phyloP scores from a whole-genome alignment of 352 stramenopile genomes.

The Globisporangium alternatum region DNA sequence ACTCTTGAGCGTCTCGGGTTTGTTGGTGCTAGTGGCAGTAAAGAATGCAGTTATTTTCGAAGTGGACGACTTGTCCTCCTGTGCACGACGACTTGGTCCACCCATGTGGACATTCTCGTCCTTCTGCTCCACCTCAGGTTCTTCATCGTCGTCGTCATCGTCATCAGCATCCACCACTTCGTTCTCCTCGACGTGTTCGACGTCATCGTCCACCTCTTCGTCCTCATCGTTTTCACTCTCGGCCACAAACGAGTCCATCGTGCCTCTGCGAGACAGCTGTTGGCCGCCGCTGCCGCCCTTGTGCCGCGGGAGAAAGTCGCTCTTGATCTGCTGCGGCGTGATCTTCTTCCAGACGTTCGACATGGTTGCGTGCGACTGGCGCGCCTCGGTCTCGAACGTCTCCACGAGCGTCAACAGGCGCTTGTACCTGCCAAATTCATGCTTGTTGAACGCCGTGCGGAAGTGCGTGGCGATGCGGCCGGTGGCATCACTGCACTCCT shows the following conservation, averaged over 20 bases:
- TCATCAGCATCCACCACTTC: slow-evolving; percentile 6
- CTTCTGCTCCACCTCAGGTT: slow-evolving; percentile 3
- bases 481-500: slow-evolving; percentile 30
- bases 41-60: background rate
- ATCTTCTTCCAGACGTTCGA: slow-evolving; percentile 73
- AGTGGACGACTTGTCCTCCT: background rate
- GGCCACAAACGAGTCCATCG: slow-evolving; percentile 53
- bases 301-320: slow-evolving; percentile 40
- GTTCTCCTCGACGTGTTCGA: slow-evolving; percentile 20
- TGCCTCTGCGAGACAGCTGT: slow-evolving; percentile 38
- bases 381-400: slow-evolving; percentile 57
- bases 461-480: slow-evolving; percentile 44
- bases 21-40: background rate
- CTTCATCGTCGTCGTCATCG: background rate
- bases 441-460: slow-evolving; percentile 46
- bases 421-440: slow-evolving; percentile 80
- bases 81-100: background rate
- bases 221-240: slow-evolving; percentile 42
- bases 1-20: background rate
- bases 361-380: slow-evolving; percentile 31
- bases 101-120: background rate
- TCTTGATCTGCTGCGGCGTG: slow-evolving; percentile 34
- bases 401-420: slow-evolving; percentile 57
- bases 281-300: background rate
- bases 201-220: slow-evolving; percentile 40